Evolutionary conservation across 2,329 filamentous ascomycete genomes (phyloP).

Genomic region (Chlorencoelia australis): DNA sequence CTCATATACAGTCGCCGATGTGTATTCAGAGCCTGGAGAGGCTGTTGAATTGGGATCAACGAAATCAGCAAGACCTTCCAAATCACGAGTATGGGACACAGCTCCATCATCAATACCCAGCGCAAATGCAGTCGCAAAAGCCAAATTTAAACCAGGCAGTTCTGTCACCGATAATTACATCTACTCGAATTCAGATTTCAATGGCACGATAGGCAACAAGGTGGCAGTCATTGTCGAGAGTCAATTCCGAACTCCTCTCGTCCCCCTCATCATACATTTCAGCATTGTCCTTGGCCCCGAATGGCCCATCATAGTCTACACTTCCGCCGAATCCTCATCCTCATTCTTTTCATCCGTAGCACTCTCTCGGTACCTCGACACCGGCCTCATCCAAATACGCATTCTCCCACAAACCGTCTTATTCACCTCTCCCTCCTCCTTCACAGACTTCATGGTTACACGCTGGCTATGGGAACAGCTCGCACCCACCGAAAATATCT

Average conservation of each 20-base stretch:
- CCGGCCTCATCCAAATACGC: conserved; percentile 29
- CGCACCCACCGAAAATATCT: conserved; percentile 25
- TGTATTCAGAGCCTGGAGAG: conserved; percentile 10
- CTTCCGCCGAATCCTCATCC: conserved; percentile 22
- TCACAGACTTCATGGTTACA: conserved; percentile 25
- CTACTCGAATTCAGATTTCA: too few species aligned
- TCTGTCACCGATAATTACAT: conserved; percentile 5
- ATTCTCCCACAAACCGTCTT: conserved; percentile 29
- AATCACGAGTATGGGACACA: too few species aligned
- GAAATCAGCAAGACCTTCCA: neutral
- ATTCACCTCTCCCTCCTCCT: conserved; percentile 25
- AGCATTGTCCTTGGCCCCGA: conserved; percentile 31
- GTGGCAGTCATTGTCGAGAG: conserved; percentile 32
- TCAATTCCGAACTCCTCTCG: conserved; percentile 26
- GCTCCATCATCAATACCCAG: neutral
- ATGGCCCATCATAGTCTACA: conserved; percentile 37
- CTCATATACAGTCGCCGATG: conserved; percentile 12
- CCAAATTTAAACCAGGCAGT: conserved; percentile 1
- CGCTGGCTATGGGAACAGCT: conserved; percentile 28
- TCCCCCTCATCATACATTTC: conserved; percentile 33
- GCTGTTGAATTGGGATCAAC: conserved; percentile 2
- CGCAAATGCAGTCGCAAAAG: conserved; percentile 1
- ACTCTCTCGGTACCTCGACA: conserved; percentile 29
- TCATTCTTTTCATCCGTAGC: conserved; percentile 27
- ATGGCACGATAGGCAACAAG: conserved; percentile 20